Percentiles rank a stretch among this genome's conserved stretches.
Evolutionary conservation across 371 early-diverging fungal species (phyloP).

Genomic region (Edhazardia aedis): DNA sequence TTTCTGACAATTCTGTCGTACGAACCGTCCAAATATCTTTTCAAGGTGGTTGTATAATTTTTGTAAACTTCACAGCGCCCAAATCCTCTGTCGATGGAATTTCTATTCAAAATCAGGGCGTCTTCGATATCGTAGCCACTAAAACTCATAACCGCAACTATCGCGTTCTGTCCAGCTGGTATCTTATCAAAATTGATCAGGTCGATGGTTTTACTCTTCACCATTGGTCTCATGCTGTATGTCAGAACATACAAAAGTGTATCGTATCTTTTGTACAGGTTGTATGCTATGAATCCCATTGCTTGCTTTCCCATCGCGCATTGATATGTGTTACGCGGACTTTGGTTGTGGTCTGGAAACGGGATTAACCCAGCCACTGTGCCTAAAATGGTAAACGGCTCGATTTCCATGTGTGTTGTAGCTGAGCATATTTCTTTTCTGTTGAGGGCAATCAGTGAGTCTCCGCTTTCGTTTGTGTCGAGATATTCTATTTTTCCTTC

Average conservation of each 20-base stretch:
- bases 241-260: slow-evolving; percentile 75
- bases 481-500: slow-evolving; percentile 85
- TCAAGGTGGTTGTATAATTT: slow-evolving; percentile 55
- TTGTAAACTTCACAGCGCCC: slow-evolving; percentile 80
- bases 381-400: slow-evolving; percentile 81
- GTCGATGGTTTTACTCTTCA: slow-evolving; percentile 82
- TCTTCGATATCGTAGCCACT: slow-evolving; percentile 99
- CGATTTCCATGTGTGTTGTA: slow-evolving; percentile 88
- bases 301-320: slow-evolving; percentile 99
- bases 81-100: slow-evolving; percentile 88
- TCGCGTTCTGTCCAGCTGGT: slow-evolving; percentile 96
- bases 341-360: slow-evolving; percentile 97
- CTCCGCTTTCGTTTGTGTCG: slow-evolving; percentile 92
- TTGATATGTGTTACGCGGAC: slow-evolving; percentile 91
- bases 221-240: slow-evolving; percentile 93
- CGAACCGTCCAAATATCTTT: slow-evolving; percentile 61
- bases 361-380: slow-evolving; percentile 94
- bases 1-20: slow-evolving; percentile 60
- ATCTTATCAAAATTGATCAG: slow-evolving; percentile 79
- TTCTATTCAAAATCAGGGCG: slow-evolving; percentile 84
- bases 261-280: slow-evolving; percentile 79
- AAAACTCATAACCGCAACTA: slow-evolving; percentile 93
- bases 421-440: slow-evolving; percentile 39
- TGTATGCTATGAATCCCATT: slow-evolving; percentile 81
- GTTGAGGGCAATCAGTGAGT: slow-evolving; percentile 70